A percentile compares a stretch with the other conserved stretches of the same genome.
phyloP scores from a whole-genome alignment of 1,139 yeast species.

The Saccharomyces pastorianus region DNA sequence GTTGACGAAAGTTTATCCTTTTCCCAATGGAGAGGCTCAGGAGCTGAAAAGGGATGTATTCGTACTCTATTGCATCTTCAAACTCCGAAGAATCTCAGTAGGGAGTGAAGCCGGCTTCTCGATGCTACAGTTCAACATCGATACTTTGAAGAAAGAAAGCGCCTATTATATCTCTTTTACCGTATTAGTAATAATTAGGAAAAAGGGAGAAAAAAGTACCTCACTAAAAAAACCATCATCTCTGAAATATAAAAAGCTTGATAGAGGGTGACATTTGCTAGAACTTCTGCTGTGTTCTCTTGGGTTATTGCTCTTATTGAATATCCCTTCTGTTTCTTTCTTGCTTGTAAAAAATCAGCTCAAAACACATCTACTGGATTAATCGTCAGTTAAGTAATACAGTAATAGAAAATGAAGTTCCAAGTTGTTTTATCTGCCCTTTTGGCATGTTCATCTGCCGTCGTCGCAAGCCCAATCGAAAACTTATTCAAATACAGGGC shows the following conservation, averaged over 20 bases:
- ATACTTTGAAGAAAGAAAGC: background rate
- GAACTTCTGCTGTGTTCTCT: too few species aligned
- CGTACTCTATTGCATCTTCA: background rate
- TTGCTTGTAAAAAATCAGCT: background rate
- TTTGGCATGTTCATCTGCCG: slow-evolving; percentile 14
- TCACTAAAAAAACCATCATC: background rate
- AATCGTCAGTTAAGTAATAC: background rate
- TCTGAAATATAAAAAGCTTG: background rate
- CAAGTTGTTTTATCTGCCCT: slow-evolving; percentile 12
- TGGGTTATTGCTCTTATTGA: background rate
- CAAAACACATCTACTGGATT: background rate
- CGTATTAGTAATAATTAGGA: background rate
- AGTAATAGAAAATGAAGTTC: slow-evolving; percentile 9
- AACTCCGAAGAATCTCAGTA: background rate
- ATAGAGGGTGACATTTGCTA: background rate
- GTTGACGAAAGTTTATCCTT: background rate
- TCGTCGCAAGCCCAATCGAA: slow-evolving; percentile 17
- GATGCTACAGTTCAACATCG: background rate
- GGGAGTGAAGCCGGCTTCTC: background rate
- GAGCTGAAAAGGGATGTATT: background rate
- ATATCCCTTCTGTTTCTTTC: background rate
- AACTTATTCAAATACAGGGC: slow-evolving; percentile 5
- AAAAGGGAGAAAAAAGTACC: slow-evolving; percentile 1
- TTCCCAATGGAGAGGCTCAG: background rate
- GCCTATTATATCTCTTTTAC: background rate